phyloP scores from a whole-genome alignment of 345 rosid species.

The Eucalyptus rudis region DNA sequence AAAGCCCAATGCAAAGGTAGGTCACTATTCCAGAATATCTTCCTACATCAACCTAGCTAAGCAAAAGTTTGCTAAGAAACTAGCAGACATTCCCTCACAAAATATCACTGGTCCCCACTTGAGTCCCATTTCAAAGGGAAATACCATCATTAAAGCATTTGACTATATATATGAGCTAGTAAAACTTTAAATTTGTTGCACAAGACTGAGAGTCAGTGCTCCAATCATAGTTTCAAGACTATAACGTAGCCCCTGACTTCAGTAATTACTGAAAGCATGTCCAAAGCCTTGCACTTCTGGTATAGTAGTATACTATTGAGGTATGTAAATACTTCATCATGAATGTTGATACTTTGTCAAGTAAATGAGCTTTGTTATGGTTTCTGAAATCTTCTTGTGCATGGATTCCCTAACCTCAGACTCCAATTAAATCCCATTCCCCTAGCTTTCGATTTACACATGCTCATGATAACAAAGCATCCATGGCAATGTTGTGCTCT shows the following conservation, averaged over 20 bases:
- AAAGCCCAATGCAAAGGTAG: background rate
- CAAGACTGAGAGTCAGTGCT: background rate
- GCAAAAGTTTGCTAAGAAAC: background rate
- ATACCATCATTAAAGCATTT: background rate
- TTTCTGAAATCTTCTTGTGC: background rate
- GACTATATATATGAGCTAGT: background rate
- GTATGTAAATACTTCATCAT: background rate
- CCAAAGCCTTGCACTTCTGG: background rate
- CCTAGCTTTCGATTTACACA: background rate
- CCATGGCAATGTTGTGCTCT: background rate
- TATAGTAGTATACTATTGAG: background rate
- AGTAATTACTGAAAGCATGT: background rate
- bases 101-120: background rate
- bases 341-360: background rate
- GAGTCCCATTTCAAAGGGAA: background rate
- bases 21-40: background rate
- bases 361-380: background rate
- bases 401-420: background rate
- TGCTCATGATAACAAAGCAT: background rate
- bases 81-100: background rate
- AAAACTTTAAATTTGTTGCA: background rate
- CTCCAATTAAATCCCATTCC: background rate
- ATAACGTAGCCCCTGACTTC: background rate
- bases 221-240: background rate
- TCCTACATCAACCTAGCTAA: background rate